These are phyloP conservation scores for Leonotis leonurus DNA, from an alignment of 257 asterid genomes.

Conservation along the genomic window DNA sequence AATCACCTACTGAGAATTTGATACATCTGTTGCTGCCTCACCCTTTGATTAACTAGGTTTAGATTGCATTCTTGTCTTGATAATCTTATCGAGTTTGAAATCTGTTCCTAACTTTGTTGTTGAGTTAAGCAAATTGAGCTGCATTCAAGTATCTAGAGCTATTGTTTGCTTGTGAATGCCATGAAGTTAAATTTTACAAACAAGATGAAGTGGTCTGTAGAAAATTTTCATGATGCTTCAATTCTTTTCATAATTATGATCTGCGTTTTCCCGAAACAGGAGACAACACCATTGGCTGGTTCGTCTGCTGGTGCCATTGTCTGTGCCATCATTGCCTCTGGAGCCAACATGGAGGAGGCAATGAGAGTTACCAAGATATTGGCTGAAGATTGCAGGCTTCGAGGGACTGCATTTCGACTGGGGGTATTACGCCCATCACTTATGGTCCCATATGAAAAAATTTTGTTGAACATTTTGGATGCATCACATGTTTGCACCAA, in stretches of 20 bases:
- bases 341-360: constrained; percentile 84
- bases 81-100: no score
- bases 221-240: no score
- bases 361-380: constrained; percentile 69
- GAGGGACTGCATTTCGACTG: constrained; percentile 95
- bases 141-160: no score
- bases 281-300: constrained; percentile 93
- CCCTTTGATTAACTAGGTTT: no score
- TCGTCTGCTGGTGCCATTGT: constrained; percentile 98
- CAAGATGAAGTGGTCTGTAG: no score
- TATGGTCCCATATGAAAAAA: not conserved
- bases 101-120: no score
- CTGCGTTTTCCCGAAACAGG: no score
- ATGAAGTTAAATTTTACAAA: no score
- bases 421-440: constrained; percentile 50
- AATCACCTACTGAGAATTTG: constrained; percentile 2
- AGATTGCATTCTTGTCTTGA: no score
- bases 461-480: not conserved
- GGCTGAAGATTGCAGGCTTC: constrained; percentile 85
- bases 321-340: constrained; percentile 90
- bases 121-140: no score
- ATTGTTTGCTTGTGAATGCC: no score
- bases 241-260: no score
- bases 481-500: not conserved
- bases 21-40: not conserved